Evolutionary conservation across 768 basidiomycete species (phyloP).

Genomic region (Collybiopsis luxurians): DNA sequence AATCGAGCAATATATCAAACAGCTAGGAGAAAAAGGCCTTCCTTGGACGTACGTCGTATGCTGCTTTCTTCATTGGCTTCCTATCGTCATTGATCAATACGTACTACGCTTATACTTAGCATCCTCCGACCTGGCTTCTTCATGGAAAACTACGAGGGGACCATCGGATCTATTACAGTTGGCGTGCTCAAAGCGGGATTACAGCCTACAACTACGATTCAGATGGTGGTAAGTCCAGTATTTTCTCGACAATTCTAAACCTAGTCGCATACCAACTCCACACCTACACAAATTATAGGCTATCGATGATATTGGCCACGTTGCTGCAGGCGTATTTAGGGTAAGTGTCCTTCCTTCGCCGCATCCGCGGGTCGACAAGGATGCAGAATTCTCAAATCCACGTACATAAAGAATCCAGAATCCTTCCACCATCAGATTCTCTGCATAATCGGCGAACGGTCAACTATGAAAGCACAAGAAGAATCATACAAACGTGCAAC

Average conservation of each 20-base stretch:
- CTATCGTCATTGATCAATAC: constrained; percentile 14
- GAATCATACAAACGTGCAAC: constrained; percentile 19
- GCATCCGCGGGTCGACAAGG: background rate
- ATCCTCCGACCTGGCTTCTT: constrained; percentile 33
- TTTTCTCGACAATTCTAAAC: no score
- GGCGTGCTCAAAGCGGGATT: constrained; percentile 22
- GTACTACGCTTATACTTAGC: constrained; percentile 6
- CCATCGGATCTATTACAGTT: constrained; percentile 23
- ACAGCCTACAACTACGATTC: constrained; percentile 19
- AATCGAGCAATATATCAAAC: constrained; percentile 25
- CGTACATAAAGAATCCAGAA: constrained; percentile 25
- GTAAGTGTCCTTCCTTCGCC: constrained; percentile 11
- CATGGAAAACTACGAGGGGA: constrained; percentile 32
- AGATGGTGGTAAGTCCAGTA: constrained; percentile 25
- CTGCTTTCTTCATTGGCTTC: background rate
- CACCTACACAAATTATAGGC: constrained; percentile 17
- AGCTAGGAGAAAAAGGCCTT: constrained; percentile 18
- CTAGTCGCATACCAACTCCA: background rate
- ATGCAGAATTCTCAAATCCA: background rate
- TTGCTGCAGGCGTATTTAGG: constrained; percentile 30
- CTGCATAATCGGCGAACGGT: constrained; percentile 25
- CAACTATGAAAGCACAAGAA: constrained; percentile 23
- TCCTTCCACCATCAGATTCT: constrained; percentile 21
- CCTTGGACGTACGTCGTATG: constrained; percentile 25
- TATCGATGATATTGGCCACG: constrained; percentile 30